Conservation (phyloP, 2,329 filamentous ascomycete species). For the Juglanconis sp. region DNA sequence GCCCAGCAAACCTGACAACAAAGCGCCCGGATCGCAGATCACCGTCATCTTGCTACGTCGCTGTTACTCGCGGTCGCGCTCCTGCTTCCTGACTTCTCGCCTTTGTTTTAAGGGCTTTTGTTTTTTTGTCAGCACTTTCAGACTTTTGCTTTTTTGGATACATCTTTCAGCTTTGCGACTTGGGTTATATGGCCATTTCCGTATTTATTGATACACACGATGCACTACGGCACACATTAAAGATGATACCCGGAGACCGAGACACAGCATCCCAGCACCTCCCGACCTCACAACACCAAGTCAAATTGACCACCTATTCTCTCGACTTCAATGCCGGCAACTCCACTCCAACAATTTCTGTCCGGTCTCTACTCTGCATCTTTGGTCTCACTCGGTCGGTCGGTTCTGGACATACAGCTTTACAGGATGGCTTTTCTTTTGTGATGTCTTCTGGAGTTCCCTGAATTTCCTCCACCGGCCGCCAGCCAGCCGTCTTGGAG, state of each 20-base stretch:
- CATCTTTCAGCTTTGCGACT: not conserved
- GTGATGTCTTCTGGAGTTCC: not conserved
- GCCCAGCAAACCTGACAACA: not conserved
- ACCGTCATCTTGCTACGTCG: too few species aligned
- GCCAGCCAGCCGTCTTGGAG: not conserved
- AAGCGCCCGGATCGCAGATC: too few species aligned
- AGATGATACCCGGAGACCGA: slow-evolving; percentile 26
- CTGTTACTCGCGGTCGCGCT: too few species aligned
- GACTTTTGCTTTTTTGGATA: too few species aligned
- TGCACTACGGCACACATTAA: slow-evolving; percentile 16
- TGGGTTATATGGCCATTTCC: not conserved
- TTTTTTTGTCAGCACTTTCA: not conserved
- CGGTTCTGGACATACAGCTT: slow-evolving; percentile 8
- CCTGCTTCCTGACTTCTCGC: too few species aligned
- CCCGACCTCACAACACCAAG: slow-evolving; percentile 4
- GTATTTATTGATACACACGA: not conserved
- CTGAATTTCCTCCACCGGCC: not conserved
- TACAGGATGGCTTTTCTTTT: not conserved
- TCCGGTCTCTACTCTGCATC: slow-evolving; percentile 12
- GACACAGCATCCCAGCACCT: slow-evolving; percentile 5
- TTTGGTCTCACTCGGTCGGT: slow-evolving; percentile 10
- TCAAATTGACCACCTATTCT: not conserved
- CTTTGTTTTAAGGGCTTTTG: too few species aligned
- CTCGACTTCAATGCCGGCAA: slow-evolving; percentile 6
- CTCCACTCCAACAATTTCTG: slow-evolving; percentile 20